Conservation (phyloP, 2,329 filamentous ascomycete species). For the Akanthomyces uredinophilus region DNA sequence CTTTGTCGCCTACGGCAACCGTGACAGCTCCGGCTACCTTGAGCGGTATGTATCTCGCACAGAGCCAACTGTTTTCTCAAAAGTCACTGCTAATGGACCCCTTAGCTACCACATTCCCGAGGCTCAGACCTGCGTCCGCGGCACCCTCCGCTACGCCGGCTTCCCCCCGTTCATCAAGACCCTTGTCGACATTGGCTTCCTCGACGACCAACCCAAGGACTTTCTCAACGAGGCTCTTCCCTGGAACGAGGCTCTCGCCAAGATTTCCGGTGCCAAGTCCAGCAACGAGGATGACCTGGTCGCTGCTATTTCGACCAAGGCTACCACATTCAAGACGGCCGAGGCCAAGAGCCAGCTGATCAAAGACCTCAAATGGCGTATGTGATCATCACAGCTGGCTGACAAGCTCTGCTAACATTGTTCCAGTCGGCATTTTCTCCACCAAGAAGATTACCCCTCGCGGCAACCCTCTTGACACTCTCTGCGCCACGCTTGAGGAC, state of each 20-base stretch:
- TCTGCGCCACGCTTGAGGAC: conserved; percentile 81
- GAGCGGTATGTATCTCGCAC: conserved; percentile 47
- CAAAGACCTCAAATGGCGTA: conserved; percentile 13
- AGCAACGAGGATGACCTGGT: conserved; percentile 64
- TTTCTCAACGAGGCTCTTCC: conserved; percentile 61
- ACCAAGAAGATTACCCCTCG: conserved; percentile 63
- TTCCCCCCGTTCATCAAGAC: conserved; percentile 88
- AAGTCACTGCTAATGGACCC: neutral
- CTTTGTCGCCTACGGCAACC: conserved; percentile 90
- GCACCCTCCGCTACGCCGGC: conserved; percentile 76
- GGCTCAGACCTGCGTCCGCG: conserved; percentile 80
- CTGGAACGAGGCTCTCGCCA: conserved; percentile 82
- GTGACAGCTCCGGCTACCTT: conserved; percentile 81
- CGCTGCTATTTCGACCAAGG: conserved; percentile 69
- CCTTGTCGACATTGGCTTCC: conserved; percentile 85
- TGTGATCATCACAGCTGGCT: neutral
- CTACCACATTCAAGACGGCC: conserved; percentile 52
- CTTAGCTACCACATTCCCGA: conserved; percentile 76
- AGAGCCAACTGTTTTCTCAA: neutral
- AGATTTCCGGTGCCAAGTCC: conserved; percentile 66
- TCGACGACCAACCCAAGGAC: conserved; percentile 63
- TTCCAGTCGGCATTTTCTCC: conserved; percentile 56
- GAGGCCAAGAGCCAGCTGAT: conserved; percentile 56
- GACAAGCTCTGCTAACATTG: neutral
- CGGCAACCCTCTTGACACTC: conserved; percentile 81